Evolutionary conservation across 1,139 yeast species (phyloP), one percentile per base, ranked within the genome.

Genomic region (Blastobotrys aristatus): DNA sequence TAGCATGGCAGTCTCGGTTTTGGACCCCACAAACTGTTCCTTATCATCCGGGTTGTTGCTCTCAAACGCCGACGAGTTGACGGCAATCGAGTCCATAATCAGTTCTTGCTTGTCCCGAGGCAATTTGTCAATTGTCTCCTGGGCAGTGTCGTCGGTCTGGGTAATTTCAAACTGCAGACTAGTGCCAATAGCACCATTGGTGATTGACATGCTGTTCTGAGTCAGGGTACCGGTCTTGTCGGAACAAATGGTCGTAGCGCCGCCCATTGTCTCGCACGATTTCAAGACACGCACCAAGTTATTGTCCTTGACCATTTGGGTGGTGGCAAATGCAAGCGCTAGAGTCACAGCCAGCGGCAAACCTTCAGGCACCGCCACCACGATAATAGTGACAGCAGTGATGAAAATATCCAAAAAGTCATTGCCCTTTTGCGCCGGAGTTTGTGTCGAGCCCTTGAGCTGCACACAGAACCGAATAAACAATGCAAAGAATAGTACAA

Each of bases 351-450:
- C 98, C 49, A 92, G 73, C 0, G 98, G 98, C 52, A 92, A 76
- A 49, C 98, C 98, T 70, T 94, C 99, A 2, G 99, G 99, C 16
- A 92, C 96, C 0, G 98, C 99, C 46, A 92, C 98, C 17, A 92
- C 98, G 36, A 92, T 81, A 58, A 92, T 79, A 0, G 98, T 89
- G 52, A 92, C 84, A 1, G 97, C 84, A 31, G 95, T 87, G 60
- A 92, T 94, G 56, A 94, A 74, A 51, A 92, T 86, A 60, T 86
- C 84, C 70, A 92, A 74, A 60, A 90, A 89, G 56, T 76, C 76
- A 52, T 86, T 81, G 57, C 96, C 97, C 70, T 89, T 90, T 60
- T 82, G 79, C 6, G 96, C 77, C 2, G 88, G 69, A 0, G 78
- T 66, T 11, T 74, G 50, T 43, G 66, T 61, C 50, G 75, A 64